Conservation (phyloP, 768 basidiomycete species). For the Boletus rex-veris region DNA sequence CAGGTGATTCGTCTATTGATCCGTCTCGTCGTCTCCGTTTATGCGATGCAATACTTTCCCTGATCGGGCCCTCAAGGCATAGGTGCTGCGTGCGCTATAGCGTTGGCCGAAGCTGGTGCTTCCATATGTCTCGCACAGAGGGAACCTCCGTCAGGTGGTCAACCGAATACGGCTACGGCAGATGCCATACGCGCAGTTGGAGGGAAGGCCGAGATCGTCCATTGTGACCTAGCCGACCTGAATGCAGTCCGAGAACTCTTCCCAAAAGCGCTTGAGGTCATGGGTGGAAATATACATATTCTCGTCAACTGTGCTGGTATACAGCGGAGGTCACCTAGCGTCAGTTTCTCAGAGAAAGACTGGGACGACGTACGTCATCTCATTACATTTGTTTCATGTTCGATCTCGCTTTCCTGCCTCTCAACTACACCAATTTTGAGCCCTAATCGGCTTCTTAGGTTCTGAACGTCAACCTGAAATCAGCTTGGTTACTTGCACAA, state of each 20-base stretch:
- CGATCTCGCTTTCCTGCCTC: conserved; percentile 3
- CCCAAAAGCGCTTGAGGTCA: conserved; percentile 42
- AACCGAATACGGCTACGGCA: conserved; percentile 35
- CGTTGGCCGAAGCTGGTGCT: conserved; percentile 54
- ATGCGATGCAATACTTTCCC: conserved; percentile 9
- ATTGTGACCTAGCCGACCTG: conserved; percentile 56
- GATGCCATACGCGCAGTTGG: conserved; percentile 37
- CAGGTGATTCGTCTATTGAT: background rate
- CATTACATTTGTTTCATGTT: conserved; percentile 24
- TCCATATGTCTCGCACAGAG: conserved; percentile 48
- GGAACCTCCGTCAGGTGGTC: conserved; percentile 34
- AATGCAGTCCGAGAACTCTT: conserved; percentile 48
- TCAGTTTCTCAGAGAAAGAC: conserved; percentile 60
- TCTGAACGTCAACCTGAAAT: conserved; percentile 83
- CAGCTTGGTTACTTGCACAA: conserved; percentile 79
- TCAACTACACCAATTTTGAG: conserved; percentile 9
- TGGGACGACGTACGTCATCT: conserved; percentile 64
- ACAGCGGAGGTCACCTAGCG: conserved; percentile 56
- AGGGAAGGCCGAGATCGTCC: conserved; percentile 39
- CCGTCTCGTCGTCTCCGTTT: conserved; percentile 8
- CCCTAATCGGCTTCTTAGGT: conserved; percentile 46
- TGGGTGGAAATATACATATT: conserved; percentile 56
- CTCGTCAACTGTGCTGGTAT: conserved; percentile 71
- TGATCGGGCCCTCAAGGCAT: conserved; percentile 39
- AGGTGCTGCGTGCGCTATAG: conserved; percentile 52